A percentile compares a stretch with the other conserved stretches of the same genome.
Evolutionary conservation across 2,329 filamentous ascomycete species (phyloP).

Genomic region (Colletotrichum agaves): DNA sequence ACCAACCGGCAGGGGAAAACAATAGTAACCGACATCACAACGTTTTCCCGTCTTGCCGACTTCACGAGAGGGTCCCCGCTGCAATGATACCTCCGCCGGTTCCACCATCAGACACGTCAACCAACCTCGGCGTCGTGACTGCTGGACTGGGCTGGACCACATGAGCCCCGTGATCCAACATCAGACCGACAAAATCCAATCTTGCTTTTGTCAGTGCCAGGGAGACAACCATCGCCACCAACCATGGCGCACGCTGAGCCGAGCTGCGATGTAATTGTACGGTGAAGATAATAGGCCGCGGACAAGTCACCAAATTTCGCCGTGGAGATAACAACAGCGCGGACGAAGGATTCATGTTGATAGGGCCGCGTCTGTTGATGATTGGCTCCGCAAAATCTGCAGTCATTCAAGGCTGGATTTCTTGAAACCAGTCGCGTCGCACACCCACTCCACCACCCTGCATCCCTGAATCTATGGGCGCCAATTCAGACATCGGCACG

Average conservation of each 20-base stretch:
- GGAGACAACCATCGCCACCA: slow-evolving; percentile 19
- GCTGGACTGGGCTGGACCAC: slow-evolving; percentile 2
- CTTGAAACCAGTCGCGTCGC: slow-evolving; percentile 39
- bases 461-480: slow-evolving; percentile 32
- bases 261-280: not conserved
- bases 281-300: not conserved
- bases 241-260: slow-evolving; percentile 1
- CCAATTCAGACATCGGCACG: slow-evolving; percentile 17
- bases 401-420: slow-evolving; percentile 28
- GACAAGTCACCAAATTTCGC: slow-evolving; percentile 7
- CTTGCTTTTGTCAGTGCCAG: slow-evolving; percentile 7
- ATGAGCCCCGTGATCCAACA: slow-evolving; percentile 6
- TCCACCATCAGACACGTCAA: slow-evolving; percentile 19
- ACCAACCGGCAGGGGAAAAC: not conserved
- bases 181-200: slow-evolving; percentile 8
- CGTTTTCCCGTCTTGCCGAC: slow-evolving; percentile 9
- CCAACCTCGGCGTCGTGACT: slow-evolving; percentile 1
- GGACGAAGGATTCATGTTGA: slow-evolving; percentile 4
- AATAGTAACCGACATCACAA: slow-evolving; percentile 12
- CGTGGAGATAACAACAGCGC: not conserved
- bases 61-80: slow-evolving; percentile 23
- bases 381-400: slow-evolving; percentile 23
- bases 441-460: slow-evolving; percentile 31
- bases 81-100: slow-evolving; percentile 24
- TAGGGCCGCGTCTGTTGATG: slow-evolving; percentile 13